Percentiles rank a stretch among this genome's conserved stretches.
Conservation (phyloP, 345 rosid genomes). For the Schrenkiella parvula region DNA sequence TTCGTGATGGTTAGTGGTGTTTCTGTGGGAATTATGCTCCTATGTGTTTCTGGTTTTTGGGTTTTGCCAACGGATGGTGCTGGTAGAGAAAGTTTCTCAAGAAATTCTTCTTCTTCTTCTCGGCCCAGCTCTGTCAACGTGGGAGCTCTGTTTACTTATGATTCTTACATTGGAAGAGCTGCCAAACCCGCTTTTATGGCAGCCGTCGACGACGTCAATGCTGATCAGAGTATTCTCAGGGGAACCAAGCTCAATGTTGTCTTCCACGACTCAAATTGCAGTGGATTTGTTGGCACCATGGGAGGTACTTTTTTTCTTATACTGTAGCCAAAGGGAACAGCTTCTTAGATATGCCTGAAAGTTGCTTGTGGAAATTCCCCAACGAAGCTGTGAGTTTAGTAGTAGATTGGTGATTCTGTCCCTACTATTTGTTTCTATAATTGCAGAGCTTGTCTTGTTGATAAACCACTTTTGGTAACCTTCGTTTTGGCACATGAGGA, state of each 20-base stretch:
- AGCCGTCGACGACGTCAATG: conserved; percentile 68
- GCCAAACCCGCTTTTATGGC: conserved; percentile 53
- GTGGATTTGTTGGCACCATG: conserved; percentile 74
- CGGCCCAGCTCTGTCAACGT: conserved; percentile 47
- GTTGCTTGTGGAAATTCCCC: not conserved
- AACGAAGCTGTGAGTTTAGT: not conserved
- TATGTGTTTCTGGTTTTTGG: conserved; percentile 36
- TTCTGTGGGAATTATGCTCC: conserved; percentile 20
- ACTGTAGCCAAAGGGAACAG: not conserved
- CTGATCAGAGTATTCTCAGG: conserved; percentile 53
- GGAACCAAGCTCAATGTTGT: conserved; percentile 45
- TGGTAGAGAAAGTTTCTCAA: conserved; percentile 40
- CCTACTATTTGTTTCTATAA: no score
- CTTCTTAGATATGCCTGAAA: conserved; percentile 5
- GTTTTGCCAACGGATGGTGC: conserved; percentile 35
- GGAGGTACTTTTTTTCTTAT: conserved; percentile 58
- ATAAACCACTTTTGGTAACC: no score
- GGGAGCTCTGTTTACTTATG: conserved; percentile 67
- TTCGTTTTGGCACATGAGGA: conserved; percentile 1
- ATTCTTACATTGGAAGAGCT: conserved; percentile 80
- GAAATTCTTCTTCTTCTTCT: conserved; percentile 36
- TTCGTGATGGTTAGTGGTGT: conserved; percentile 20
- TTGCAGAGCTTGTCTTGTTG: no score
- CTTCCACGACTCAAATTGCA: conserved; percentile 69
- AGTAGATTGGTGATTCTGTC: not conserved